Conservation (phyloP, 441 rosid species). For the Mallotus repandus region DNA sequence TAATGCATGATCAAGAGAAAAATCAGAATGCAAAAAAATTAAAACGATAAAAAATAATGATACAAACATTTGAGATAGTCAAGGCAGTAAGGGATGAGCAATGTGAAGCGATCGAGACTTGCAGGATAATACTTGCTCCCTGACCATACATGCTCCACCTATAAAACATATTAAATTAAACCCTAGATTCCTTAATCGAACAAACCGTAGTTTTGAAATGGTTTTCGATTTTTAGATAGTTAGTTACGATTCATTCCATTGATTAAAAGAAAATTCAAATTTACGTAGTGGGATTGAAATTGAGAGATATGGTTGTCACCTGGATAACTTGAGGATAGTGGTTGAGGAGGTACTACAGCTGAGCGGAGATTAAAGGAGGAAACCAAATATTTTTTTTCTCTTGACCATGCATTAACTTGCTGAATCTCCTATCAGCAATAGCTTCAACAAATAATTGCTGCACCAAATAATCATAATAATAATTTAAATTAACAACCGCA, state of each 20-base stretch:
- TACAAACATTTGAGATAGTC: conserved; percentile 77
- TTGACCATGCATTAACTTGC: no score
- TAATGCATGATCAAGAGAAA: neutral
- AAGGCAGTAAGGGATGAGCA: conserved; percentile 84
- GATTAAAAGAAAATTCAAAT: no score
- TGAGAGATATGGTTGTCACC: conserved; percentile 34
- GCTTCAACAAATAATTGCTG: no score
- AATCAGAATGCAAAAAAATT: neutral
- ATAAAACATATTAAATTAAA: conserved; percentile 22
- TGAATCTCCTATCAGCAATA: no score
- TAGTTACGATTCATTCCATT: no score
- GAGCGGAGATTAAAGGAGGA: conserved; percentile 72
- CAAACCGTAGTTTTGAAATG: conserved; percentile 14
- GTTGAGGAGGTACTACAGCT: conserved; percentile 73
- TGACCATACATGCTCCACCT: conserved; percentile 84
- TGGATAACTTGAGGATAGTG: conserved; percentile 58
- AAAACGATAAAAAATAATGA: conserved; percentile 9
- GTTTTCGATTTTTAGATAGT: neutral
- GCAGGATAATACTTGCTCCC: conserved; percentile 59
- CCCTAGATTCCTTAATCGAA: neutral
- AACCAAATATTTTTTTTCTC: no score
- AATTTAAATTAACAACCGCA: no score
- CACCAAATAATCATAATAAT: no score
- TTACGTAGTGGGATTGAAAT: no score
- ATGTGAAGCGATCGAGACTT: conserved; percentile 76